Conservation (phyloP, 345 rosid genomes). For the Firmiana major region DNA sequence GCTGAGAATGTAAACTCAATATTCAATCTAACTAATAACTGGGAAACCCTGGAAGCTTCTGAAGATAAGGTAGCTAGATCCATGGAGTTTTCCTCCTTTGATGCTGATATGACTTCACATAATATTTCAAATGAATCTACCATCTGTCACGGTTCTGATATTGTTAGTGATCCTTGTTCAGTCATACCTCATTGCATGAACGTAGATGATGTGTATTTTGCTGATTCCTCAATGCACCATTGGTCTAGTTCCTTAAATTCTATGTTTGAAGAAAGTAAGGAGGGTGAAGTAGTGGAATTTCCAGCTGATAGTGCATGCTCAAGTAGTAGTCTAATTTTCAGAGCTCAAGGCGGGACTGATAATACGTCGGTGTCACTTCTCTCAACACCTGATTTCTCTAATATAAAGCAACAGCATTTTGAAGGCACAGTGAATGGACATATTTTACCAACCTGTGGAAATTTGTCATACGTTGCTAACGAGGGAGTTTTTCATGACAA, state of each 20-base stretch:
- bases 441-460: constrained; percentile 26
- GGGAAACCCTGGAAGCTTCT: constrained; percentile 22
- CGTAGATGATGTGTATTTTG: constrained; percentile 14
- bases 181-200: constrained; percentile 29
- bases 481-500: constrained; percentile 25
- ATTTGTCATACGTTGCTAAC: constrained; percentile 28
- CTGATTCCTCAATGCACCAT: constrained; percentile 22
- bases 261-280: constrained; percentile 39
- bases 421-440: constrained; percentile 30
- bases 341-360: constrained; percentile 29
- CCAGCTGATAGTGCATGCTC: constrained; percentile 36
- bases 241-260: constrained; percentile 18
- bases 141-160: constrained; percentile 33
- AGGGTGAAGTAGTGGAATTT: constrained; percentile 38
- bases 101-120: constrained; percentile 28
- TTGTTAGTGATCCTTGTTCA: constrained; percentile 26
- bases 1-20: constrained; percentile 23
- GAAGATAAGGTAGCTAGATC: constrained; percentile 16
- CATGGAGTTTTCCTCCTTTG: constrained; percentile 15
- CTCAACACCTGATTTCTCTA: constrained; percentile 29
- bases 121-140: constrained; percentile 31
- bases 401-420: constrained; percentile 28
- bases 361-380: constrained; percentile 30
- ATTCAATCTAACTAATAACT: constrained; percentile 13
- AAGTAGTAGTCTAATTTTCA: constrained; percentile 27